A percentile compares a stretch with the other conserved stretches of the same genome.
Conservation (phyloP, 257 asterid species). For the Salvia splendens region DNA sequence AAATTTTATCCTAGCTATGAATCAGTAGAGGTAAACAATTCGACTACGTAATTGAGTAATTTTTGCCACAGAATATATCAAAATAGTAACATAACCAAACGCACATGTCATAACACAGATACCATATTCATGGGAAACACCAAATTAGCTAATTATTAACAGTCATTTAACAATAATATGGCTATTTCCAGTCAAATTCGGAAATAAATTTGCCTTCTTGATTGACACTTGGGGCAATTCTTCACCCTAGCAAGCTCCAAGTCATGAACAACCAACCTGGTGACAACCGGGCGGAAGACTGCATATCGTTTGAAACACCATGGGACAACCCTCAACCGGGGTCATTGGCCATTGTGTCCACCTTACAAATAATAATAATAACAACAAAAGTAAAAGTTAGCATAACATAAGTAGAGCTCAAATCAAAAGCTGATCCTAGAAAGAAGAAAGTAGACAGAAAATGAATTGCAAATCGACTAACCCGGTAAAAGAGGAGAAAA, state of each 20-base stretch:
- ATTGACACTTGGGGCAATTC: not conserved
- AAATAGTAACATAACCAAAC: no score
- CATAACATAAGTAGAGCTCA: conserved; percentile 30
- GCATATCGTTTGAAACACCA: conserved; percentile 82
- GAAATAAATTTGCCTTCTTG: conserved; percentile 20
- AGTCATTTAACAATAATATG: not conserved
- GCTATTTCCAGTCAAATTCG: conserved; percentile 22
- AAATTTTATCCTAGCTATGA: no score
- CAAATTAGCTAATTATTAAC: conserved; percentile 23
- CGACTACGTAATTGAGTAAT: no score
- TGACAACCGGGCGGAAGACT: conserved; percentile 81
- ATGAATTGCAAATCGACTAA: conserved; percentile 33
- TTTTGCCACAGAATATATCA: no score
- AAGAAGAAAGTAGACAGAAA: not conserved
- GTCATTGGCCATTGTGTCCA: conserved; percentile 90
- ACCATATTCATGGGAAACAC: not conserved
- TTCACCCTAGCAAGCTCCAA: conserved; percentile 18
- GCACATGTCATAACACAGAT: no score
- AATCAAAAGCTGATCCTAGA: conserved; percentile 10
- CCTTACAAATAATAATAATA: conserved; percentile 39
- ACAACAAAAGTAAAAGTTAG: conserved; percentile 15
- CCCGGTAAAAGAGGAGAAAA: conserved; percentile 93
- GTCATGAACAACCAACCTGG: conserved; percentile 59
- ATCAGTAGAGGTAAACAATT: no score
- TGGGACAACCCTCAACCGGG: conserved; percentile 92